Evolutionary conservation across 768 basidiomycete genomes (phyloP).

Genomic region (Amanita exitialis): DNA sequence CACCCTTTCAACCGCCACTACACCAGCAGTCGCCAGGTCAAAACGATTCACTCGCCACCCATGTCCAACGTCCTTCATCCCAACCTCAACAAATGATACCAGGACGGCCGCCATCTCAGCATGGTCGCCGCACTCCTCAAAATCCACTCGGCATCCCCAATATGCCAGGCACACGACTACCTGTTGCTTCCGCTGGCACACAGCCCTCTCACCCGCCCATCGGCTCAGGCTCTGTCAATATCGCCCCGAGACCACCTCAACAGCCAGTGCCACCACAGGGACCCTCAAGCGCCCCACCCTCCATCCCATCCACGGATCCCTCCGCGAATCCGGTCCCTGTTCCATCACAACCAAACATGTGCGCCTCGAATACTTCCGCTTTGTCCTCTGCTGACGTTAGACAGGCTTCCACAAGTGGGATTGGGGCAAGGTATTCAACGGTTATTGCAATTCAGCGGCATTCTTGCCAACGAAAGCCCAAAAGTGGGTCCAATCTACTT

Average conservation of each 20-base stretch:
- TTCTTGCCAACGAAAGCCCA: conserved; percentile 44
- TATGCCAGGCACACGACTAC: not conserved
- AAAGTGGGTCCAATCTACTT: conserved; percentile 24
- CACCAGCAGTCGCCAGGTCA: conserved; percentile 21
- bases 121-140: conserved; percentile 17
- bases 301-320: conserved; percentile 20
- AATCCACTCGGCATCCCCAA: not conserved
- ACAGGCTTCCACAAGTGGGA: conserved; percentile 25
- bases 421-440: conserved; percentile 56
- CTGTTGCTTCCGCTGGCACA: conserved; percentile 8
- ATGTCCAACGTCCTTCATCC: conserved; percentile 47
- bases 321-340: conserved; percentile 4
- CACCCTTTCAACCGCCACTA: conserved; percentile 27
- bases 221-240: conserved; percentile 4
- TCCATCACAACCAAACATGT: conserved; percentile 7
- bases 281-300: not conserved
- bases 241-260: conserved; percentile 8
- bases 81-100: conserved; percentile 40
- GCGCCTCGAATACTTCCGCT: not conserved
- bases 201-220: conserved; percentile 4
- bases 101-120: conserved; percentile 40
- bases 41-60: conserved; percentile 32
- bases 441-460: conserved; percentile 61
- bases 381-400: not conserved
- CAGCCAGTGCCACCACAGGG: conserved; percentile 10